Base-by-base conservation (phyloP, 2,329 filamentous ascomycete genomes). In the Penicillium nordicum region DNA sequence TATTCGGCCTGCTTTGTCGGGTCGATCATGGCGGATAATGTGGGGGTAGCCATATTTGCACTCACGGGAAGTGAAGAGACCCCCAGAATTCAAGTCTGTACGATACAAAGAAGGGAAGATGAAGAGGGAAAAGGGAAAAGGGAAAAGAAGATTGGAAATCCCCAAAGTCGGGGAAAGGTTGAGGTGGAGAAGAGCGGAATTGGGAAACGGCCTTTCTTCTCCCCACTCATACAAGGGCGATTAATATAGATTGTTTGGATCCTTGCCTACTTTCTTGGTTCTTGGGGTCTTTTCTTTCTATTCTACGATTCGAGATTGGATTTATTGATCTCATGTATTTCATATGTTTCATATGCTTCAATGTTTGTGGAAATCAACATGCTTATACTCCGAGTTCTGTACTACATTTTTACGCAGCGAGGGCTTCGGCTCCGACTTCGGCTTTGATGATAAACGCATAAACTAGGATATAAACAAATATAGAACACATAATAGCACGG, bases 1-100 rank as follows among this genome's bases (percentile, higher is more conserved):
- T 78, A 79, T 50, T 79, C 77, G 48, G 72, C 76, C 51, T 74
- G 73, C 58, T 77, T 76, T 55, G 74, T 74, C 34, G 75, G 76
- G 64, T 78, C 76, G 59, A 78, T 72, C 67, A 74, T 67, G 55
- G 67, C 58, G 23, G 70, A 63, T 42, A 72, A 53, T 27, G 70
- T 62, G 57, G 71, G 70, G 63, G 68, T 61, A 49, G 71, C 68
- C 69, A 74, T 73, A 54, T 53, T 53, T 57, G 60, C 50, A 47
- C 62, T 49, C 41, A 18, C 16, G 44, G 51, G 51, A 45, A 55
- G 38, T 37, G 34, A 25, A 25, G 47, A 42, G 16, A 40, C 42
- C 38, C 47, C 48, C 41, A 10, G 29, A 36, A 18, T 38, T 25
- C 21, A 34, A 16, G 18, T 23, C 9, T 23, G 37, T n/a, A 51